Conservation (phyloP, 139 green algal genomes). For the Chlorella sorokiniana region DNA sequence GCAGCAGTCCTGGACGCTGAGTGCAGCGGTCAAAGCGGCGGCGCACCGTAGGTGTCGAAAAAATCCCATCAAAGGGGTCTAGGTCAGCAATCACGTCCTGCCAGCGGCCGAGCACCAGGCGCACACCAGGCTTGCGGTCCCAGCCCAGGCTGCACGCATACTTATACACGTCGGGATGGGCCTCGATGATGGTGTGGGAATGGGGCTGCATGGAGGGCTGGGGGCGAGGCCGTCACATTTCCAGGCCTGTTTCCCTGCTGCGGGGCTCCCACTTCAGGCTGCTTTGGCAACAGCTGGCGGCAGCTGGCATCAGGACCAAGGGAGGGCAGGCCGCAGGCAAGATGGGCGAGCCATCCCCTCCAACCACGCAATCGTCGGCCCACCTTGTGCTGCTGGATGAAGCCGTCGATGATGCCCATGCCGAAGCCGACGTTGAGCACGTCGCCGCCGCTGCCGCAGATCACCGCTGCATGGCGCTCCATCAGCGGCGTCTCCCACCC, state of each 20-base stretch:
- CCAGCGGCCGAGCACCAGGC: slow-evolving; percentile 88
- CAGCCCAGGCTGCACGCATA: slow-evolving; percentile 81
- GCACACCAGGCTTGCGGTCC: slow-evolving; percentile 75
- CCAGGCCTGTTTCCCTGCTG: not conserved
- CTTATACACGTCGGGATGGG: slow-evolving; percentile 87
- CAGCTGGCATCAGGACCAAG: too few relatives aligned
- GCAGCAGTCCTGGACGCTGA: too few relatives aligned
- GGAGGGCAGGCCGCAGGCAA: too few relatives aligned
- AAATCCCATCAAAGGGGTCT: slow-evolving; percentile 85
- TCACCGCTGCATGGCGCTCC: slow-evolving; percentile 82
- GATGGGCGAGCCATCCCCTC: not conserved
- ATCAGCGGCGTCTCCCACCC: slow-evolving; percentile 94
- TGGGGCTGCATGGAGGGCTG: slow-evolving; percentile 18
- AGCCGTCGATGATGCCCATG: slow-evolving; percentile 88
- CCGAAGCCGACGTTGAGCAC: slow-evolving; percentile 98
- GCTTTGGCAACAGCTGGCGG: too few relatives aligned
- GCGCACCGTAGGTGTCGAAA: slow-evolving; percentile 98
- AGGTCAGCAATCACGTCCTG: slow-evolving; percentile 77
- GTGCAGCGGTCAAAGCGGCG: too few relatives aligned
- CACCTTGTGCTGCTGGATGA: slow-evolving; percentile 64
- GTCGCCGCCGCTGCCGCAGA: slow-evolving; percentile 63
- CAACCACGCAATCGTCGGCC: not conserved
- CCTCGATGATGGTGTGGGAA: slow-evolving; percentile 94
- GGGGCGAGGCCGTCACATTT: too few relatives aligned
- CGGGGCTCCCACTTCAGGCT: too few relatives aligned